Evolutionary conservation across 192 early-diverging fungal species (phyloP).

Genomic region (Podila minutissima): DNA sequence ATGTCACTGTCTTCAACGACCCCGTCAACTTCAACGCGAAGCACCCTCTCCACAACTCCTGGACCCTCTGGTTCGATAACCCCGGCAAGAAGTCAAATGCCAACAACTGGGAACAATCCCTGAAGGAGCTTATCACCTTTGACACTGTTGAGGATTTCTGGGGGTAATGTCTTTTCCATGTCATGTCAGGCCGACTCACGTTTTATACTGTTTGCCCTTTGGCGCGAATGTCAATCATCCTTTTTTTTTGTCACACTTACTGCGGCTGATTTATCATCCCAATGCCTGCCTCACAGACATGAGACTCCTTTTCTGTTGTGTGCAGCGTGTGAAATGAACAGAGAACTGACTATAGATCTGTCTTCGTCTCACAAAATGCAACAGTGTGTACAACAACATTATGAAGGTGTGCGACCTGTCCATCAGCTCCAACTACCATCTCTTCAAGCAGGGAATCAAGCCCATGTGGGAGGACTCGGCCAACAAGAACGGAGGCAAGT

Average conservation of each 20-base stretch:
- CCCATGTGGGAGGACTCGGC: slow-evolving; percentile 96
- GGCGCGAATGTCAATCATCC: slow-evolving; percentile 2
- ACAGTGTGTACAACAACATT: slow-evolving; percentile 86
- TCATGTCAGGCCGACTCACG: background rate
- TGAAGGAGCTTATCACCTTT: slow-evolving; percentile 92
- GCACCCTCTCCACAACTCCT: slow-evolving; percentile 88
- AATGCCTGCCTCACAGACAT: no score
- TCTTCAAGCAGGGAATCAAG: slow-evolving; percentile 93
- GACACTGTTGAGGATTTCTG: slow-evolving; percentile 97
- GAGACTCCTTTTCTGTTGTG: no score
- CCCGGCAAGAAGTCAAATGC: slow-evolving; percentile 81
- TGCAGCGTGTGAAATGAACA: no score
- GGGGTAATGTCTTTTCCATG: slow-evolving; percentile 69
- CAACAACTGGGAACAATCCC: slow-evolving; percentile 83
- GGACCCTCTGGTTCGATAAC: slow-evolving; percentile 97
- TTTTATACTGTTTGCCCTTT: background rate
- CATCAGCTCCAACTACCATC: slow-evolving; percentile 89
- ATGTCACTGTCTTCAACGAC: slow-evolving; percentile 56
- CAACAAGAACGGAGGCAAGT: slow-evolving; percentile 94
- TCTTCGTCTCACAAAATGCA: background rate
- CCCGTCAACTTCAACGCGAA: slow-evolving; percentile 73
- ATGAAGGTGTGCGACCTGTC: slow-evolving; percentile 76
- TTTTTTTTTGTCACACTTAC: background rate
- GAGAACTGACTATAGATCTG: background rate
- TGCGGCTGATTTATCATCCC: slow-evolving; percentile 26